Evolutionary conservation across 179 eudicot genomes (phyloP).

Genomic region (Beta macrorhiza): DNA sequence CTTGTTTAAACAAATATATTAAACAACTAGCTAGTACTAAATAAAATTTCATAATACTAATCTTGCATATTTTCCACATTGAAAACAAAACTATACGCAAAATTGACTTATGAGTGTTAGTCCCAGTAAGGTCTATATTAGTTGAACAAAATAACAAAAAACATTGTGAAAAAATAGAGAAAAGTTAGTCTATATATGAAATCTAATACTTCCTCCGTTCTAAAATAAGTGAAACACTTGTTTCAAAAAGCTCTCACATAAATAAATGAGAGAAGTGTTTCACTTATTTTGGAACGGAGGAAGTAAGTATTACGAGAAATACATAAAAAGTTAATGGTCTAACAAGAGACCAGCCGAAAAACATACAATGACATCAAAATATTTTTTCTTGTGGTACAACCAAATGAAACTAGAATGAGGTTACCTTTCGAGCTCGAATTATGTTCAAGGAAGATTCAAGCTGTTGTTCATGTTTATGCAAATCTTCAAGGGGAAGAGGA

Average conservation of each 20-base stretch:
- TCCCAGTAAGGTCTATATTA: too few species aligned
- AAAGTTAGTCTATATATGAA: neutral
- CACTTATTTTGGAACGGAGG: too few species aligned
- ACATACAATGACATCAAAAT: too few species aligned
- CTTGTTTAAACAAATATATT: neutral
- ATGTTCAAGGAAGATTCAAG: constrained; percentile 38
- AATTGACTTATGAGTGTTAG: neutral
- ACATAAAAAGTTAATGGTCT: too few species aligned
- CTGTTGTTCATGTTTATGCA: constrained; percentile 39
- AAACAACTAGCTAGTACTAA: neutral
- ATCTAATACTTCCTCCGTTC: neutral
- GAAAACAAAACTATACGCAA: neutral
- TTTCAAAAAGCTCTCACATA: too few species aligned
- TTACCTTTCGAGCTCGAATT: constrained; percentile 42
- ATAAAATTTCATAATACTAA: neutral
- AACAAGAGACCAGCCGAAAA: too few species aligned
- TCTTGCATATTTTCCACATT: neutral
- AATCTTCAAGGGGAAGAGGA: constrained; percentile 31
- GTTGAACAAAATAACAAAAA: neutral
- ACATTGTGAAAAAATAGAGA: neutral
- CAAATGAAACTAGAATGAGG: too few species aligned
- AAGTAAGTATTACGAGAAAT: too few species aligned
- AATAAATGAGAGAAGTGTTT: too few species aligned
- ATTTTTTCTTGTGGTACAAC: too few species aligned
- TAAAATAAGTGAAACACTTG: too few species aligned